Conservation (phyloP, 306 rosid genomes). For the Quercus gilva region DNA sequence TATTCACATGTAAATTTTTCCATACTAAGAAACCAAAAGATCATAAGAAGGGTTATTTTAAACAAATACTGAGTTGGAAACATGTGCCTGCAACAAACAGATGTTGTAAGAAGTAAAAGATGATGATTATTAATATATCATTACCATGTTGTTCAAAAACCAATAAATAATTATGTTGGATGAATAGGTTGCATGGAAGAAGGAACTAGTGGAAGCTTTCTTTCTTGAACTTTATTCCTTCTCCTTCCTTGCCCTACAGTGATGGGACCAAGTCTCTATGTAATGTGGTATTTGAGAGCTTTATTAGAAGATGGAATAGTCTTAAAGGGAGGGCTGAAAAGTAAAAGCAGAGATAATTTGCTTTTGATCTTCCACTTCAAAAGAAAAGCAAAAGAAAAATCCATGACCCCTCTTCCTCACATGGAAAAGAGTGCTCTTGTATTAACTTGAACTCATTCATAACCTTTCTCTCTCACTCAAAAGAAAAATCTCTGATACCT, state of each 20-base stretch:
- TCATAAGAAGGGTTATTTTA: conserved; percentile 1
- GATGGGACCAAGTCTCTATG: conserved; percentile 58
- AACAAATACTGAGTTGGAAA: conserved; percentile 40
- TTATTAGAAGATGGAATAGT: conserved; percentile 61
- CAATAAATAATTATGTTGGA: conserved; percentile 49
- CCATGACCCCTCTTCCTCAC: conserved; percentile 25
- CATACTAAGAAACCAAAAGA: conserved; percentile 21
- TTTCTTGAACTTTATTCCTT: conserved; percentile 63
- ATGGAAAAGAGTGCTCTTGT: conserved; percentile 79
- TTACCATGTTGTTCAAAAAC: conserved; percentile 68
- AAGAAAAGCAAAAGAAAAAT: conserved; percentile 34
- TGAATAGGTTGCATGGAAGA: conserved; percentile 61
- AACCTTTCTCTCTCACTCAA: conserved; percentile 22
- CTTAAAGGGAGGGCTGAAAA: conserved; percentile 74
- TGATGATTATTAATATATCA: conserved; percentile 80
- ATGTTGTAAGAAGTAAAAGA: conserved; percentile 62
- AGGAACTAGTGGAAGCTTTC: conserved; percentile 62
- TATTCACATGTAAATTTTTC: conserved; percentile 8
- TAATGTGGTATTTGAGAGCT: conserved; percentile 29
- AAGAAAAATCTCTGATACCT: conserved; percentile 38
- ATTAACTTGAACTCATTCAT: conserved; percentile 35
- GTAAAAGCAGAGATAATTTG: conserved; percentile 56
- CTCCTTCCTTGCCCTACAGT: conserved; percentile 61
- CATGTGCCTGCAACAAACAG: conserved; percentile 58
- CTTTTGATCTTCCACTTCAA: conserved; percentile 65